Conservation (phyloP, 805 yeast species). For the Candida schatavii region DNA sequence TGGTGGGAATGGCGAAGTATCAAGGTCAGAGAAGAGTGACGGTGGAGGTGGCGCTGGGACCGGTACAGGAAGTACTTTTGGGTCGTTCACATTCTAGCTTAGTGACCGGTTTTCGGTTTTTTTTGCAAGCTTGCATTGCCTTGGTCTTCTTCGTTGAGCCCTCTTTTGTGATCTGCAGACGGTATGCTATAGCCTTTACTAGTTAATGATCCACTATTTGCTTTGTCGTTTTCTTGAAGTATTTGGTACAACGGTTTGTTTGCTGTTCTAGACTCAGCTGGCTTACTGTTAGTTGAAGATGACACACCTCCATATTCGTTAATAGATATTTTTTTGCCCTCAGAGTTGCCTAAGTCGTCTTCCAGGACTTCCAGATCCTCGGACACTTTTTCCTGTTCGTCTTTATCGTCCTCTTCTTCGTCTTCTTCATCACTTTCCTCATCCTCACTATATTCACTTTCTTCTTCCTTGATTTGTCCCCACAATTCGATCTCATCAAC, state of each 20-base stretch:
- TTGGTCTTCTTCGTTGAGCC: neutral
- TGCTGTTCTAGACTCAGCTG: slow-evolving; percentile 4
- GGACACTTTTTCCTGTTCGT: slow-evolving; percentile 36
- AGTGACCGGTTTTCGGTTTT: too few relatives aligned
- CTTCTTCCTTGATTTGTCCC: slow-evolving; percentile 34
- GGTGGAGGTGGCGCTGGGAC: neutral
- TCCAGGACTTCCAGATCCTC: slow-evolving; percentile 57
- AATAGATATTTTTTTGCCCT: slow-evolving; percentile 23
- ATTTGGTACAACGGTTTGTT: slow-evolving; percentile 3
- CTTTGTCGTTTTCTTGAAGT: slow-evolving; percentile 1
- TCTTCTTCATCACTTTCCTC: slow-evolving; percentile 44
- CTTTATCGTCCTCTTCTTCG: slow-evolving; percentile 19
- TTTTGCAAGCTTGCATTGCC: too few relatives aligned
- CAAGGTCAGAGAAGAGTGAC: slow-evolving; percentile 2
- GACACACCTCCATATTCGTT: slow-evolving; percentile 5
- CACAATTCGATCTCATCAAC: slow-evolving; percentile 20
- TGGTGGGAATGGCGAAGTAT: neutral
- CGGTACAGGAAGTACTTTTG: neutral
- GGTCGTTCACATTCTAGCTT: neutral
- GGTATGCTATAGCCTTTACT: neutral
- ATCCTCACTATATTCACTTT: slow-evolving; percentile 55
- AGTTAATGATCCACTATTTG: neutral
- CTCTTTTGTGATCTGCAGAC: neutral
- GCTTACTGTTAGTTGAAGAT: slow-evolving; percentile 5
- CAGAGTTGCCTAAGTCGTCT: slow-evolving; percentile 48